A percentile compares a stretch with the other conserved stretches of the same genome.
Conservation (phyloP, 2,329 filamentous ascomycete genomes). For the Penicillium frequentans region DNA sequence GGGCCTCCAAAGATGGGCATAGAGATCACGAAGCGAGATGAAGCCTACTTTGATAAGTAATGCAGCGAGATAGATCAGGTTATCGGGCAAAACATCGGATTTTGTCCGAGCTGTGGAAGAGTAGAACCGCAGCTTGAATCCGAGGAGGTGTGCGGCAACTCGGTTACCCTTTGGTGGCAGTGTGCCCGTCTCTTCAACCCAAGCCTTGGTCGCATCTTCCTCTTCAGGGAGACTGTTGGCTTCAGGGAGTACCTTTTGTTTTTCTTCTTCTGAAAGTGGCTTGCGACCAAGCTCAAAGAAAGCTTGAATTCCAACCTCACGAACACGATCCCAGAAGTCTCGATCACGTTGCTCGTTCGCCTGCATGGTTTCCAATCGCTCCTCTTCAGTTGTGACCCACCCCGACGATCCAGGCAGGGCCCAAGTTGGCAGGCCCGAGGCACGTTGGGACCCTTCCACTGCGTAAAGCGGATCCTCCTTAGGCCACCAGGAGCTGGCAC, state of each 20-base stretch:
- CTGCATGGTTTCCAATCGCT: conserved; percentile 59
- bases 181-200: conserved; percentile 79
- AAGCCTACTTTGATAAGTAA: conserved; percentile 97
- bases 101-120: conserved; percentile 74
- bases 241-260: conserved; percentile 48
- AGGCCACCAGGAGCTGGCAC: conserved; percentile 97
- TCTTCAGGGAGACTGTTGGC: conserved; percentile 44
- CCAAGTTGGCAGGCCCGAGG: conserved; percentile 77
- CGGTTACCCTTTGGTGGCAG: conserved; percentile 82
- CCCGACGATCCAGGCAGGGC: conserved; percentile 69
- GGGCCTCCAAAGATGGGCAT: conserved; percentile 83
- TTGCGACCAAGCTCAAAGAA: conserved; percentile 87
- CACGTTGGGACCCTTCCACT: conserved; percentile 30
- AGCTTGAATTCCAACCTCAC: conserved; percentile 72
- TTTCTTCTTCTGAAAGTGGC: conserved; percentile 61
- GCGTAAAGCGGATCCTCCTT: conserved; percentile 56
- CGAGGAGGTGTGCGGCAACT: conserved; percentile 89
- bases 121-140: conserved; percentile 97
- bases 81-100: conserved; percentile 79
- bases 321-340: conserved; percentile 79
- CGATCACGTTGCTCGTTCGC: conserved; percentile 67
- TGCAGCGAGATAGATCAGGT: conserved; percentile 87
- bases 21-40: conserved; percentile 86
- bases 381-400: conserved; percentile 66
- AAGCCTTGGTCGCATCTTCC: conserved; percentile 62